Evolutionary conservation across 306 rosid genomes (phyloP).

Genomic region (Acacia crassicarpa): DNA sequence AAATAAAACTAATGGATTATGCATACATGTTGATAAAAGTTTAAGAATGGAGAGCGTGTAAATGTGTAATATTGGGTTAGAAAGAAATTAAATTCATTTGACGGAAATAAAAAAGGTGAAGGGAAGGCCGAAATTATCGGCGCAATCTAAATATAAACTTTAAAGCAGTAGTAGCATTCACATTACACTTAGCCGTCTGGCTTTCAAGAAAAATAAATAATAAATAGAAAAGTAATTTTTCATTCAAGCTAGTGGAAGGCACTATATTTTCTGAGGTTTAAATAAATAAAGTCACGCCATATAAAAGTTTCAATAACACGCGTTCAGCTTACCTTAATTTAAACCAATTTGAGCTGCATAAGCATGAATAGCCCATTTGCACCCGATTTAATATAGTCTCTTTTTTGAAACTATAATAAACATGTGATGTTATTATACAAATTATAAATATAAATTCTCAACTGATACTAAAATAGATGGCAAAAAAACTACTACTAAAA

Average conservation of each 20-base stretch:
- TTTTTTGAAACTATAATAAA: neutral
- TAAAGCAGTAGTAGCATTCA: neutral
- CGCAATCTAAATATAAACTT: conserved; percentile 27
- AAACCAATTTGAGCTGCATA: neutral
- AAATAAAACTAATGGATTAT: no score
- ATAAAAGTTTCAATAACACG: neutral
- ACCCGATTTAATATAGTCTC: neutral
- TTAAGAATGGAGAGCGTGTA: neutral
- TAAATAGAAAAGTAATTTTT: neutral
- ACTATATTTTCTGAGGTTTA: neutral
- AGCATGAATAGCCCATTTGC: neutral
- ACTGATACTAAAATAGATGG: no score
- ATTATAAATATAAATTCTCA: no score
- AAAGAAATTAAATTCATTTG: neutral
- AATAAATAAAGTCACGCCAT: neutral
- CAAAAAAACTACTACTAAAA: neutral
- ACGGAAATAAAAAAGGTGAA: neutral
- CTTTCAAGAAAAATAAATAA: neutral
- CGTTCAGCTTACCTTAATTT: neutral
- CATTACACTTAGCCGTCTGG: neutral
- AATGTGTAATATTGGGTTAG: neutral
- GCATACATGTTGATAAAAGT: neutral
- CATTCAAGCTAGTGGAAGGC: neutral
- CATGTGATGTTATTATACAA: neutral
- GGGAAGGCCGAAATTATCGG: conserved; percentile 27